Conservation (phyloP, 345 rosid species). For the Moringa oleifera region DNA sequence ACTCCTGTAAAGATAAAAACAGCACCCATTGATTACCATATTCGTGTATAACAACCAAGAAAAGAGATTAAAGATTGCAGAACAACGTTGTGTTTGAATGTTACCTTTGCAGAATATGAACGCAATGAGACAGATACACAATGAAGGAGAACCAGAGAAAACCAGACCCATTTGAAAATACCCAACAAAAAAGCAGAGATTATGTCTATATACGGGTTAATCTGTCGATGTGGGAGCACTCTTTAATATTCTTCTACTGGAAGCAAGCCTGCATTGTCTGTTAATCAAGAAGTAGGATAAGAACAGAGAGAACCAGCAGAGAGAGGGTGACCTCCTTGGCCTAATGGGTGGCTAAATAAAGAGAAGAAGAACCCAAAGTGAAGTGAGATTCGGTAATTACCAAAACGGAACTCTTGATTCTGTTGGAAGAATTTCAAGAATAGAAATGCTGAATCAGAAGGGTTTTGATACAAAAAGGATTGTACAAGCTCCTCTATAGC, state of each 20-base stretch:
- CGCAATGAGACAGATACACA: slow-evolving; percentile 22
- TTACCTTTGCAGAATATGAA: slow-evolving; percentile 35
- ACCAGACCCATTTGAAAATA: slow-evolving; percentile 21
- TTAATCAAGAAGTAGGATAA: background rate
- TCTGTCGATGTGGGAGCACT: background rate
- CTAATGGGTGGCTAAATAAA: no score
- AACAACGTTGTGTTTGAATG: background rate
- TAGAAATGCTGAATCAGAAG: no score
- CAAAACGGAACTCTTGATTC: no score
- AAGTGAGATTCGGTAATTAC: no score
- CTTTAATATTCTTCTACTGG: background rate
- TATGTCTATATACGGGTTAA: background rate
- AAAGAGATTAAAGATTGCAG: background rate
- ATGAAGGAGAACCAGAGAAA: slow-evolving; percentile 6
- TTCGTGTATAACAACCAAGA: background rate
- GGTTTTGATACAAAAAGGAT: no score
- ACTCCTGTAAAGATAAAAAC: slow-evolving; percentile 24
- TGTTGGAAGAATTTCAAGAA: no score
- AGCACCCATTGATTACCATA: background rate
- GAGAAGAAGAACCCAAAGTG: no score
- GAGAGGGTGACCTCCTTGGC: background rate
- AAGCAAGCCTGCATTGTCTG: background rate
- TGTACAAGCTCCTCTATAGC: no score
- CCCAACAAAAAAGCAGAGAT: no score
- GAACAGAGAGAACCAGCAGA: background rate